These are phyloP conservation scores for Phycomyces blakesleeanus DNA, from an alignment of 192 early-diverging fungal genomes.

Conservation along the genomic window DNA sequence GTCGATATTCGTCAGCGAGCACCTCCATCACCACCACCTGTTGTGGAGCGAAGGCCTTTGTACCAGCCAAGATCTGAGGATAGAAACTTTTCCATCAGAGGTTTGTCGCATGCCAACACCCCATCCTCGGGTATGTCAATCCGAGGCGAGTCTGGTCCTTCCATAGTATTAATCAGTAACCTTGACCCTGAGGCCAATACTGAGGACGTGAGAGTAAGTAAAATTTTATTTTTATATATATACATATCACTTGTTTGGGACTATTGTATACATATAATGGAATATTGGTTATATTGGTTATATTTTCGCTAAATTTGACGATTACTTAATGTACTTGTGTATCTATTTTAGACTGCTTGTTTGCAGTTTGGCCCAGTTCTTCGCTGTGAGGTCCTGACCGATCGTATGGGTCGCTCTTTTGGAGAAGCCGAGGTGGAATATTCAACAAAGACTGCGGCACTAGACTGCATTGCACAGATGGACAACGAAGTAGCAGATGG, in stretches of 20 bases:
- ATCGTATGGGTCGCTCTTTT: constrained; percentile 33
- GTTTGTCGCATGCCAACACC: not conserved
- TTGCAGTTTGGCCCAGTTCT: constrained; percentile 33
- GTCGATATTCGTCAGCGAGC: not conserved
- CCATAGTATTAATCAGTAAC: constrained; percentile 43
- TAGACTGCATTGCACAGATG: constrained; percentile 42
- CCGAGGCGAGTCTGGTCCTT: constrained; percentile 48
- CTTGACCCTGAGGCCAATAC: constrained; percentile 45
- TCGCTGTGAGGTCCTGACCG: constrained; percentile 35
- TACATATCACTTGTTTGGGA: too few species aligned
- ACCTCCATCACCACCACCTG: not conserved
- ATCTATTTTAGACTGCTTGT: constrained; percentile 43
- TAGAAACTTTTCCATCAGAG: constrained; percentile 9
- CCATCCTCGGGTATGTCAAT: constrained; percentile 27
- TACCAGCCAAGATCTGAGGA: constrained; percentile 2
- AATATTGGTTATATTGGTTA: not conserved
- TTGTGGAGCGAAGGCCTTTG: not conserved
- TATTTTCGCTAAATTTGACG: not conserved
- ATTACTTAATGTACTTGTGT: constrained; percentile 1
- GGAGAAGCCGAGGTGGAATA: constrained; percentile 50
- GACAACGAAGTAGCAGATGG: constrained; percentile 49
- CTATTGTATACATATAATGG: too few species aligned
- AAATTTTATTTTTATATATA: not conserved
- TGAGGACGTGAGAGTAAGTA: constrained; percentile 39
- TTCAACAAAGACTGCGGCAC: constrained; percentile 36